A percentile compares a stretch with the other conserved stretches of the same genome.
Evolutionary conservation across 768 basidiomycete species (phyloP).

Genomic region (Boletus pseudo-olivaceus): DNA sequence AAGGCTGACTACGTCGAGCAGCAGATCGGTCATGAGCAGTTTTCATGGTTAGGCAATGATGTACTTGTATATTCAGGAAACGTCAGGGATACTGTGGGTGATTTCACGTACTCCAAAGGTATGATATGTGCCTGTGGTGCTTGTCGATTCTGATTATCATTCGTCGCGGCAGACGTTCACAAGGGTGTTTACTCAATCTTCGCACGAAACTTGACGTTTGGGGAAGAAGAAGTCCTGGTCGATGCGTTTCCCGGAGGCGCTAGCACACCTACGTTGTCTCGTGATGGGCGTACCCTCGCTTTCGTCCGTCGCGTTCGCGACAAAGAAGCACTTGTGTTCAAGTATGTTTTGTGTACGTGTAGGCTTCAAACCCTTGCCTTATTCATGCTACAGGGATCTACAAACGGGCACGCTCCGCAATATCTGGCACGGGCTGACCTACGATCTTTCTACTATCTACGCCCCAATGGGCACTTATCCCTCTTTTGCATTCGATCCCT

Average conservation of each 20-base stretch:
- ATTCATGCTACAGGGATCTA: constrained; percentile 48
- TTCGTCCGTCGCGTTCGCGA: constrained; percentile 73
- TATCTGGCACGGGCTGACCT: constrained; percentile 66
- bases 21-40: constrained; percentile 73
- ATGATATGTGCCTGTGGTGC: not conserved
- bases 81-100: constrained; percentile 42
- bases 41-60: constrained; percentile 59
- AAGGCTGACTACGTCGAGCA: constrained; percentile 58
- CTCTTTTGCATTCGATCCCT: constrained; percentile 55
- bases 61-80: constrained; percentile 66
- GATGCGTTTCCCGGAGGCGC: constrained; percentile 65
- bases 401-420: constrained; percentile 61
- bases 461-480: constrained; percentile 82
- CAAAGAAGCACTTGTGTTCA: constrained; percentile 68
- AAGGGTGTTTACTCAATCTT: constrained; percentile 70
- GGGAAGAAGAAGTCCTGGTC: constrained; percentile 50
- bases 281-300: constrained; percentile 64
- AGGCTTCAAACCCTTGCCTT: not conserved
- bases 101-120: constrained; percentile 68
- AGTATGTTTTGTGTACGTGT: constrained; percentile 39
- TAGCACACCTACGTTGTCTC: constrained; percentile 65
- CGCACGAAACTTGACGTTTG: constrained; percentile 58
- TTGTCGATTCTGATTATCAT: not conserved
- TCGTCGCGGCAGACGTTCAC: constrained; percentile 52
- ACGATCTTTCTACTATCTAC: constrained; percentile 59